Base-by-base conservation (phyloP, 768 basidiomycete genomes). In the Suillus bovinus region DNA sequence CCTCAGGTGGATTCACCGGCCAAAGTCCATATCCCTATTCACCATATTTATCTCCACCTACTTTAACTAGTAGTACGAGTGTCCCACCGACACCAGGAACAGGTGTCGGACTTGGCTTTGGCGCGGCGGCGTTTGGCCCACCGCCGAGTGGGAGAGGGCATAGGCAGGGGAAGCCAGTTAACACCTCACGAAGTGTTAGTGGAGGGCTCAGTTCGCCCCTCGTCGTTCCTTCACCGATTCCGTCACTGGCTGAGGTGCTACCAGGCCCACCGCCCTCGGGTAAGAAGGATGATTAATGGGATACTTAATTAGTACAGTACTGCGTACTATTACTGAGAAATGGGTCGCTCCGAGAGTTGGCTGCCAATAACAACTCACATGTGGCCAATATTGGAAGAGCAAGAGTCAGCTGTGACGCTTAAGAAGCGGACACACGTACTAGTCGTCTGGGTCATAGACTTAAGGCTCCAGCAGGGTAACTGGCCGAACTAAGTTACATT, bases 11-110 rank as follows among this genome's bases (percentile, higher is more conserved):
- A 6, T 73, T 77, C 44, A 68, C 67, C 0, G 61, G 65, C 14
- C 8, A 36, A 63, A 74, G 70, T 59, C 69, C 74, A 16, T 74
- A 71, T 56, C 67, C 74, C 0, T 69, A 71, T 29, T 71, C 77
- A 8, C 77, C 79, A 1, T 74, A 64, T 76, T 73, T 55, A 2
- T 57, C 74, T 20, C 61, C 60, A 70, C 17, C 76, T 68, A 39
- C 81, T 76, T 64, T 61, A 66, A 14, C 71, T 70, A 49, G 78
- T 74, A 16, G 80, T 77, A 2, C 69, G 39, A 66, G 68, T 13
- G 63, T 67, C 11, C 68, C 72, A 1, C 61, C 71, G 10, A 69
- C 72, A 9, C 73, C 75, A 0, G 41, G 34, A n/a, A 46, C 52
- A 38, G 66, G 61, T 5, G 39, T 74, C 1, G 74, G 76, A 1